Evolutionary conservation across 768 basidiomycete species (phyloP), one percentile per base, ranked within the genome.

Genomic region (Lepiota subincarnata): DNA sequence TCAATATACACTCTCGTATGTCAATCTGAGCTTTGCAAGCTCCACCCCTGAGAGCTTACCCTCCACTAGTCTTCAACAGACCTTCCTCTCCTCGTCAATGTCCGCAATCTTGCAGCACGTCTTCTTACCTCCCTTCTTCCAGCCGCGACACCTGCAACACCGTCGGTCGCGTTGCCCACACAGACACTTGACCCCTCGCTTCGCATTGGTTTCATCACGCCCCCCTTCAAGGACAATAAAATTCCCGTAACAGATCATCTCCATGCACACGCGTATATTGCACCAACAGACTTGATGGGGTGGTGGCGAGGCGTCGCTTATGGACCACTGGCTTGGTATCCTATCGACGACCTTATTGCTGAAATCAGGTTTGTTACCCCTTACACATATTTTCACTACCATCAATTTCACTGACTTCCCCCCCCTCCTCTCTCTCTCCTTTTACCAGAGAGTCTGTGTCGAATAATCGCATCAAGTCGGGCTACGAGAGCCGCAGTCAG

Each of bases 391-490:
- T 57, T 24, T 41, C 48, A 19, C 28, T 40, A 42, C 35, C 28
- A 13, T 42, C 8, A 20, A 34, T 44, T n/a, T 48, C 37, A 50
- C 57, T 53, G 37, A 34, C 50, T 55, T 31, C 50, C 24, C 45
- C 40, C 45, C 36, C 31, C 50, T 55, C 28, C 50, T 24, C 45
- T 41, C 45, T 37, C 31, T 51, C 24, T 36, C 44, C n/a, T 45
- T 56, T 47, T 57, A 11, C n/a, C 69, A 92, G 90, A 44, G 89
- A 92, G 68, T 79, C 82, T 16, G 82, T 84, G 2, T 84, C 87
- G 12, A 93, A 92, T 64, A 92, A 93, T 68, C 83, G 89, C 38
- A 71, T 93, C 64, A 90, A 89, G 64, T 89, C 89, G 6, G 88
- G 87, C 18, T 80, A 87, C 59, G 69, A 75, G 49, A 78, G 80